A percentile compares a stretch with the other conserved stretches of the same genome.
phyloP scores from a whole-genome alignment of 805 yeast genomes.

The Suhomyces canberraensis region DNA sequence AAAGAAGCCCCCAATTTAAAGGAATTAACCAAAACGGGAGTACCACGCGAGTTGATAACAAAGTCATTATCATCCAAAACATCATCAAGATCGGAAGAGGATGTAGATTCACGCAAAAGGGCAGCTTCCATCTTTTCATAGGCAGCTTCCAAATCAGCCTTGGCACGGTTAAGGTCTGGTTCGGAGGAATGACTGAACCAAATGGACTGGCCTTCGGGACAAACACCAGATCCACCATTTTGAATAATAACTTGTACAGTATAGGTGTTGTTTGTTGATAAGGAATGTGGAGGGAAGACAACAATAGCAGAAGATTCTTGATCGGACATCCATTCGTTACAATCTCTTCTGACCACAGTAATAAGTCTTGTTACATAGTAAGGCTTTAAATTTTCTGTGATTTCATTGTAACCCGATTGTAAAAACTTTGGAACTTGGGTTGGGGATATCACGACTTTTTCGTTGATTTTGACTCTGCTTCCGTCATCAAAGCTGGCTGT shows the following conservation, averaged over 20 bases:
- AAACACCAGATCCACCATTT: conserved; percentile 84
- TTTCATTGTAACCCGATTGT: conserved; percentile 38
- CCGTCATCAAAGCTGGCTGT: conserved; percentile 76
- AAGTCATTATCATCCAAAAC: conserved; percentile 32
- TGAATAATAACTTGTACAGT: conserved; percentile 86
- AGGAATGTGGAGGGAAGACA: conserved; percentile 85
- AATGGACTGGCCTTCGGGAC: conserved; percentile 80
- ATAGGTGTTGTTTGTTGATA: conserved; percentile 58
- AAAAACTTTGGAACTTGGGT: conserved; percentile 51
- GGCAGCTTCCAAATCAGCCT: conserved; percentile 77
- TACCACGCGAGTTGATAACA: conserved; percentile 42
- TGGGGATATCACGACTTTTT: conserved; percentile 75
- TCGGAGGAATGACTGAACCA: conserved; percentile 88
- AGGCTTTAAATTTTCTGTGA: conserved; percentile 39
- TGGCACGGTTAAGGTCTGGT: conserved; percentile 60
- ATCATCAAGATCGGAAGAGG: conserved; percentile 48
- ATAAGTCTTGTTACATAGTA: conserved; percentile 70
- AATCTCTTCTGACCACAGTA: conserved; percentile 79
- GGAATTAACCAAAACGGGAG: conserved; percentile 65
- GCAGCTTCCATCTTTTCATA: conserved; percentile 74
- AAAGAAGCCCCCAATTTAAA: conserved; percentile 83
- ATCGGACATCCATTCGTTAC: conserved; percentile 88
- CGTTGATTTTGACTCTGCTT: conserved; percentile 67
- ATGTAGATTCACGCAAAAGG: conserved; percentile 70
- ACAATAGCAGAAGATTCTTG: conserved; percentile 83